phyloP scores from a whole-genome alignment of 805 yeast species.

The Saccharomycopsis selenospora region DNA sequence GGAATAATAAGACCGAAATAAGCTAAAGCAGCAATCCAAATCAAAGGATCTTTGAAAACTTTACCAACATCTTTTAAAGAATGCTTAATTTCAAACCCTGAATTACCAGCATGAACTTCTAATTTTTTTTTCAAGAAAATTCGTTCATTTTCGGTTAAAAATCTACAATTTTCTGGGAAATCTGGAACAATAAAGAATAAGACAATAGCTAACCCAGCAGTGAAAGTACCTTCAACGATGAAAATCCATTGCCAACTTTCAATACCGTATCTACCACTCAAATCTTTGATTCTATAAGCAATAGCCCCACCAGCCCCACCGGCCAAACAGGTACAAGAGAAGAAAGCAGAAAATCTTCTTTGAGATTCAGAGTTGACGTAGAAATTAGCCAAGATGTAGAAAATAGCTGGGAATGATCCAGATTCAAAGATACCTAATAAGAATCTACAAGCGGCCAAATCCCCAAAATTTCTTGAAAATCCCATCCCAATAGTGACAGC shows the following conservation, averaged over 20 bases:
- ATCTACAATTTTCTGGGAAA: conserved; percentile 64
- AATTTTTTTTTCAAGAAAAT: conserved; percentile 51
- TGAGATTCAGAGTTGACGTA: conserved; percentile 61
- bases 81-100: conserved; percentile 43
- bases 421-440: conserved; percentile 63
- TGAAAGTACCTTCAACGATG: conserved; percentile 40
- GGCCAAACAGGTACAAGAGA: conserved; percentile 64
- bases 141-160: conserved; percentile 44
- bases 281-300: conserved; percentile 54
- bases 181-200: conserved; percentile 51
- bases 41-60: conserved; percentile 53
- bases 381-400: conserved; percentile 60
- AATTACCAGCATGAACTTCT: conserved; percentile 42
- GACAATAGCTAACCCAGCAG: conserved; percentile 28
- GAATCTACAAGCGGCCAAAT: conserved; percentile 54
- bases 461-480: conserved; percentile 50
- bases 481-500: conserved; percentile 61
- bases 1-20: conserved; percentile 65
- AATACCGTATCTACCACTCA: conserved; percentile 38
- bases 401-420: conserved; percentile 69
- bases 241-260: conserved; percentile 48
- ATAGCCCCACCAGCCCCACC: conserved; percentile 76
- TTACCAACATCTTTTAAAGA: conserved; percentile 37
- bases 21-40: conserved; percentile 50
- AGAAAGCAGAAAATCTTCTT: conserved; percentile 60